Conservation (phyloP, 2,329 filamentous ascomycete genomes). For the Claviceps sorghi region DNA sequence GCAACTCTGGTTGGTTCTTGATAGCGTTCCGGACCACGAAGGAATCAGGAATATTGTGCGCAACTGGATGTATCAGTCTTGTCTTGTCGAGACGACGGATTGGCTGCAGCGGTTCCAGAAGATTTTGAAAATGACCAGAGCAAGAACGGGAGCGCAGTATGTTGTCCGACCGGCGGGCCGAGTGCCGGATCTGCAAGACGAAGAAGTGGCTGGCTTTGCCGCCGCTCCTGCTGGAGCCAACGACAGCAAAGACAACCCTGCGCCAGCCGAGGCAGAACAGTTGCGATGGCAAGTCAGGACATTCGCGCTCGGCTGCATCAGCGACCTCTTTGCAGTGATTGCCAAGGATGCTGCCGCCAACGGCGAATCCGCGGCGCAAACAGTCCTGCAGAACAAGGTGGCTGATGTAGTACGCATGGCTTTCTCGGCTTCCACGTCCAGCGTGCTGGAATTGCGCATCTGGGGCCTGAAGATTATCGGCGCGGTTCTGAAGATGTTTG, state of each 20-base stretch:
- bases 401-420: conserved; percentile 93
- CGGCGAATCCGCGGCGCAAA: conserved; percentile 63
- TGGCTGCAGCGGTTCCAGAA: conserved; percentile 86
- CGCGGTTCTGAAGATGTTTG: conserved; percentile 87
- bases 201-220: conserved; percentile 92
- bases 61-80: conserved; percentile 89
- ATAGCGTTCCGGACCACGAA: conserved; percentile 59
- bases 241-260: conserved; percentile 33
- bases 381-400: conserved; percentile 65
- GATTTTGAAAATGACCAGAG: conserved; percentile 75
- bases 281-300: conserved; percentile 91
- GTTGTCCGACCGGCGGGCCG: conserved; percentile 28
- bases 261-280: conserved; percentile 59
- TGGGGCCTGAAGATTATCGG: conserved; percentile 91
- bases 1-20: conserved; percentile 79
- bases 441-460: conserved; percentile 76
- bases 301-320: conserved; percentile 81
- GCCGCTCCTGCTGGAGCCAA: conserved; percentile 49
- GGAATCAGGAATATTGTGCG: conserved; percentile 75
- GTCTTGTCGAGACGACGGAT: conserved; percentile 58
- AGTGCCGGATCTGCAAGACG: conserved; percentile 74
- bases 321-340: conserved; percentile 66
- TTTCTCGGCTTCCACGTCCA: conserved; percentile 91
- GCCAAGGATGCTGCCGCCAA: conserved; percentile 65
- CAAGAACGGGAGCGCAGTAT: conserved; percentile 43